phyloP scores from a whole-genome alignment of 2,329 filamentous ascomycete genomes.

The Trichoderma lentiforme region DNA sequence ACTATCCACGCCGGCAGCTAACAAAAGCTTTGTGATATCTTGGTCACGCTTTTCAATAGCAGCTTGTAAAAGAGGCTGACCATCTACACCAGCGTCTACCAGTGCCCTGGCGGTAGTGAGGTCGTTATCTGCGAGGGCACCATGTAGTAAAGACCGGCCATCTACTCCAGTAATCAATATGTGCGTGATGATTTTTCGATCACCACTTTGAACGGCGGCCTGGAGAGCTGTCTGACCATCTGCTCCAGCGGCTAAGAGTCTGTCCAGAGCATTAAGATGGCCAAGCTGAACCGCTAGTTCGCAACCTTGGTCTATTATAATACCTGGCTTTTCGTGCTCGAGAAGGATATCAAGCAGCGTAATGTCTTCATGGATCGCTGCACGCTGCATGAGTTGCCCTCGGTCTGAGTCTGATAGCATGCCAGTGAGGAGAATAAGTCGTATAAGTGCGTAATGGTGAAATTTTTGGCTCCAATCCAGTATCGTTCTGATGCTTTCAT shows the following conservation, averaged over 20 bases:
- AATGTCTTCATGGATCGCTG: background rate
- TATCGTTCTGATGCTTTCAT: background rate
- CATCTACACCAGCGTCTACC: background rate
- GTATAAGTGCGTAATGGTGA: constrained; percentile 1
- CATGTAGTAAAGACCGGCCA: background rate
- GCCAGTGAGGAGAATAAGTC: background rate
- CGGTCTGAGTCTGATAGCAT: background rate
- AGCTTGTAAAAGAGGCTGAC: background rate
- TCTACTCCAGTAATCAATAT: background rate
- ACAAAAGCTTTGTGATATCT: background rate
- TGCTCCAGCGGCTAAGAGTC: background rate
- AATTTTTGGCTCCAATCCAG: background rate
- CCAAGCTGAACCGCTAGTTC: background rate
- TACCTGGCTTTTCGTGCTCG: background rate
- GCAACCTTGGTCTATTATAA: background rate
- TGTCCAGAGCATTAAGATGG: background rate
- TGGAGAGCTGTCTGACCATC: background rate
- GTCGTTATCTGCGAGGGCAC: background rate
- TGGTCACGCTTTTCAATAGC: background rate
- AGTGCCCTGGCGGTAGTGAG: background rate
- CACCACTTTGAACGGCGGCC: background rate
- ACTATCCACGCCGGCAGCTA: background rate
- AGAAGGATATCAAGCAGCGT: background rate
- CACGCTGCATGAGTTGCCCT: background rate
- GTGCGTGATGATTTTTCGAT: background rate